Base-by-base conservation (phyloP, 1,139 yeast genomes). In the Kurtzmaniella quercitrusa region DNA sequence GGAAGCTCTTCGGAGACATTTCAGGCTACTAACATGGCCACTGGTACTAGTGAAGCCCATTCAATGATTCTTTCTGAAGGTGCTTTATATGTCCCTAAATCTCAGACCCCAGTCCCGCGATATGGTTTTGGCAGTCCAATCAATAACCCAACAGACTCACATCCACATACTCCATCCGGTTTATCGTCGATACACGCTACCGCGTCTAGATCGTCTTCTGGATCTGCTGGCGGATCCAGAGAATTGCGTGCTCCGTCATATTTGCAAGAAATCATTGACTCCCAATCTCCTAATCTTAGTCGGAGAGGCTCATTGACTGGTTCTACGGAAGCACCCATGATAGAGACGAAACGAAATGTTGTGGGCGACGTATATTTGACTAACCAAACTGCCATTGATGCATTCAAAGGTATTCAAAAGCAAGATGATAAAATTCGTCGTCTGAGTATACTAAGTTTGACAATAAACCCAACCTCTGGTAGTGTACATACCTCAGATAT, bases 311-410 rank as follows among this genome's bases (percentile, higher is more conserved):
- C 72, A 45, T 51, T 64, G n/a, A 58, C 66, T 3, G 67, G 69
- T 2, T 60, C 65, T 1, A 56, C 63, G n/a, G 78, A 73, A 48
- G 75, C 74, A 1, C 69, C 71, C 2, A 73, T 66, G 52, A 65
- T 73, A 37, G 81, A 75, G 52, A 75, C 81, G 0, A 73, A 68
- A 49, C 55, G 81, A 31, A 73, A 75, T 46, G 81, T 76, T 6
- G 79, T 74, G n/a, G 82, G 82, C 15, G 82, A 77, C 50, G 60
- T 77, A 36, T 77, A 77, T 54, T 55, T 77, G 48, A 68, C 64
- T 42, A 74, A 70, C 46, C 77, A 73, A 38, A 68, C 79, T 1
- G 71, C 70, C 0, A 68, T 75, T n/a, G 79, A 73, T 41, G 67
- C 81, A 0, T 67, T 77, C 50, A 74, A 70, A 50, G 79, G 69